Evolutionary conservation across 441 rosid species (phyloP).

Genomic region (Populus trichocarpa): DNA sequence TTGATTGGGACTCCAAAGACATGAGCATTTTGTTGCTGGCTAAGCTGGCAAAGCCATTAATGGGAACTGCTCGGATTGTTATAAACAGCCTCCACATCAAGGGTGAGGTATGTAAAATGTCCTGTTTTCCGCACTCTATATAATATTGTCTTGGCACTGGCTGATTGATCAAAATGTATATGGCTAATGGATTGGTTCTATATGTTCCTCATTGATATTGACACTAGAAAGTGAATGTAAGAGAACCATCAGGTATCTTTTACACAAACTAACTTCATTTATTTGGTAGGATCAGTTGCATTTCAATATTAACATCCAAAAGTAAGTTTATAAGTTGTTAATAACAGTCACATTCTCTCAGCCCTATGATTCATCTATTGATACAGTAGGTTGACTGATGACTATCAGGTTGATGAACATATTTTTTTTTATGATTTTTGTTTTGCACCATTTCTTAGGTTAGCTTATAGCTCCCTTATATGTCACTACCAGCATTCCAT

Average conservation of each 20-base stretch:
- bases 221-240: neutral
- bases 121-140: neutral
- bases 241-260: neutral
- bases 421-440: no score
- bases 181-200: neutral
- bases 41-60: conserved; percentile 80
- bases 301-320: no score
- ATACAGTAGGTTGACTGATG: no score
- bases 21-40: conserved; percentile 83
- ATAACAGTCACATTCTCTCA: no score
- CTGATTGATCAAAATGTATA: neutral
- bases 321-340: no score
- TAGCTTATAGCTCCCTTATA: no score
- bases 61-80: conserved; percentile 84
- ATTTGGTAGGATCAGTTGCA: no score
- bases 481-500: no score
- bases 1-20: conserved; percentile 85
- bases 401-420: no score
- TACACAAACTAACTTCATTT: no score
- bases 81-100: conserved; percentile 86
- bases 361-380: no score
- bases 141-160: neutral
- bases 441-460: no score
- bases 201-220: neutral
- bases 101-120: conserved; percentile 77